phyloP scores from a whole-genome alignment of 345 rosid genomes.

The Nasturtium officinale region DNA sequence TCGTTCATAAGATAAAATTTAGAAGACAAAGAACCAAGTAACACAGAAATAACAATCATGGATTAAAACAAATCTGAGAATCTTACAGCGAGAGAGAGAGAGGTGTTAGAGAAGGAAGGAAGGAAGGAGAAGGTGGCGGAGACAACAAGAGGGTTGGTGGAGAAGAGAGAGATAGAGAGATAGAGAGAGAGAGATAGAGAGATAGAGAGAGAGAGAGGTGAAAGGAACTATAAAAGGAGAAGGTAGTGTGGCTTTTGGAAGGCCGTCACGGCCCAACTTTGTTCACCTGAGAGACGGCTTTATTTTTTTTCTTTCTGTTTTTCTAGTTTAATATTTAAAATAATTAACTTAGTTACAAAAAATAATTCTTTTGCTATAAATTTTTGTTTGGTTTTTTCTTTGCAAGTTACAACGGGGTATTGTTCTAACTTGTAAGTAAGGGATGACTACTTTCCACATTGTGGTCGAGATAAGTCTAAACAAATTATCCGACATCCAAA shows the following conservation, averaged over 20 bases:
- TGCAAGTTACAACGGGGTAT: too few relatives aligned
- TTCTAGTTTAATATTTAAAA: not conserved
- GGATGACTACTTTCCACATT: too few relatives aligned
- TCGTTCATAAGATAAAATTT: not conserved
- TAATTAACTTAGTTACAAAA: too few relatives aligned
- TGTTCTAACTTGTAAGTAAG: too few relatives aligned
- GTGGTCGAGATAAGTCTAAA: too few relatives aligned
- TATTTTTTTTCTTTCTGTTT: not conserved
- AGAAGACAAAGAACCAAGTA: not conserved
- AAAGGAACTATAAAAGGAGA: not conserved
- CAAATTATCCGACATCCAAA: too few relatives aligned
- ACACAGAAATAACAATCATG: not conserved
- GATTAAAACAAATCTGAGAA: not conserved
- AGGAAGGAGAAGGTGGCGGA: conserved; percentile 9
- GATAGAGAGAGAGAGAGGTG: not conserved
- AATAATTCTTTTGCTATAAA: too few relatives aligned
- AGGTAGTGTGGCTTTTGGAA: conserved; percentile 27
- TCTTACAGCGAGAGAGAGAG: not conserved
- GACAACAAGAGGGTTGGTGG: conserved; percentile 15
- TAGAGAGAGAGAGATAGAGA: too few relatives aligned
- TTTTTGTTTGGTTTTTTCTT: too few relatives aligned
- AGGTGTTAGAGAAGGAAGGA: too few relatives aligned
- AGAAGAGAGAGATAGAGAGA: not conserved
- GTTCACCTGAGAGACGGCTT: conserved; percentile 18
- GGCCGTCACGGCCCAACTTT: conserved; percentile 25